Evolutionary conservation across 2,329 filamentous ascomycete species (phyloP), one percentile per base, ranked within the genome.

Genomic region (Aspergillus neotritici): DNA sequence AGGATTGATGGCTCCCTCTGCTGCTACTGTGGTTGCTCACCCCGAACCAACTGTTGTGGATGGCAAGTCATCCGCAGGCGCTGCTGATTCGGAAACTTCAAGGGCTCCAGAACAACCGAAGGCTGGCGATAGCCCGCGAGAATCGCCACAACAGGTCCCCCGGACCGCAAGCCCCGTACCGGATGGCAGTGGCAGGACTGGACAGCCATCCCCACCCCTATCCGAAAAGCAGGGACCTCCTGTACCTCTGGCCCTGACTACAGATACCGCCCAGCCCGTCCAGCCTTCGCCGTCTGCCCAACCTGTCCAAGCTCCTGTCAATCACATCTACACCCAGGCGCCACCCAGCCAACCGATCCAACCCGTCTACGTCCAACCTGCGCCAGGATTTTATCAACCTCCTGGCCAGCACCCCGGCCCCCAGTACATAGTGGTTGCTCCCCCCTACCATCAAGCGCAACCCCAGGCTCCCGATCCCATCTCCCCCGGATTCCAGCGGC

Each of bases 401-500:
- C 46, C 51, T 17, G 44, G 47, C 21, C 55, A 55, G 29, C 59
- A 58, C 32, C 48, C 46, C 14, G 45, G 56, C 2, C 56, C 60
- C 37, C 58, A 76, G 37, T 83, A 81, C 55, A 72, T 72, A 41
- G 77, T 79, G 2, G 71, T 83, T 4, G 75, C 81, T 37, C 78
- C 82, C 5, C 74, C 80, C 0, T 71, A 68, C 3, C 75, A 80
- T 47, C 66, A 69, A 0, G 41, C 43, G 33, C 54, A 61, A 8
- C 70, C 75, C 14, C 73, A 74, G 1, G 80, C 82, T 4, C 80
- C 82, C 0, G 76, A 76, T 0, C 80, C 80, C 2, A 64, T 79
- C 0, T 84, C 84, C 1, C 82, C 83, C 2, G 82, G 75, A 0
- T 66, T 84, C 31, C 73, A 80, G 31, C 72, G 73, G 11, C 77